A percentile compares a stretch with the other conserved stretches of the same genome.
phyloP scores from a whole-genome alignment of 495 filamentous ascomycete species.

The Daldinia caldariorum region DNA sequence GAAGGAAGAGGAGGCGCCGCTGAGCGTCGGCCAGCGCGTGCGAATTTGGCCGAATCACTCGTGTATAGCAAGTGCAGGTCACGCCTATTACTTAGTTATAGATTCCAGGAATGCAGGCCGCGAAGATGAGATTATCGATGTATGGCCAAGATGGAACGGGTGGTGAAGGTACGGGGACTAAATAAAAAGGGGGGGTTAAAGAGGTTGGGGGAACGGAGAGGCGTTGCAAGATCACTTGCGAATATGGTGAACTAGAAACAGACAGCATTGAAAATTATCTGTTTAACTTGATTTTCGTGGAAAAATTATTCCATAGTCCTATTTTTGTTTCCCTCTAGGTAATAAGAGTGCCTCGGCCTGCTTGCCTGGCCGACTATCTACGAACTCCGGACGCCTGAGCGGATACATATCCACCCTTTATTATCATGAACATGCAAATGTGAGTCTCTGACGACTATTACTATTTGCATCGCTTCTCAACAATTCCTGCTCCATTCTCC shows the following conservation, averaged over 20 bases:
- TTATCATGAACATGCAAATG: constrained; percentile 15
- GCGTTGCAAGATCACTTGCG: background rate
- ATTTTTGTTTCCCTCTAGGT: constrained; percentile 24
- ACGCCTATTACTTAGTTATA: constrained; percentile 80
- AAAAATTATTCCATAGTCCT: constrained; percentile 19
- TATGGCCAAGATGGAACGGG: constrained; percentile 72
- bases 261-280: background rate
- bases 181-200: background rate
- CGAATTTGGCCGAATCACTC: constrained; percentile 87
- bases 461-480: constrained; percentile 83
- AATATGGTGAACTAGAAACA: constrained; percentile 1
- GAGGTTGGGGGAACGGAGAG: constrained; percentile 1
- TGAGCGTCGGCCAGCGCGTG: constrained; percentile 68
- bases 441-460: constrained; percentile 53
- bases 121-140: constrained; percentile 71
- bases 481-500: constrained; percentile 74
- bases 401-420: constrained; percentile 15
- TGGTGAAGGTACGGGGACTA: constrained; percentile 53
- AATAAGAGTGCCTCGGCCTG: constrained; percentile 21
- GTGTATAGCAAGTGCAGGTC: constrained; percentile 78
- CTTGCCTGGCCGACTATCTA: constrained; percentile 24
- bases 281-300: constrained; percentile 6
- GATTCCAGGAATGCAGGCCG: constrained; percentile 65
- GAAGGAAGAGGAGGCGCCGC: constrained; percentile 61
- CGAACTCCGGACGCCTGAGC: constrained; percentile 35